Percentiles rank a stretch among this genome's conserved stretches.
phyloP scores from a whole-genome alignment of 768 basidiomycete genomes.

The Suillus sp. region DNA sequence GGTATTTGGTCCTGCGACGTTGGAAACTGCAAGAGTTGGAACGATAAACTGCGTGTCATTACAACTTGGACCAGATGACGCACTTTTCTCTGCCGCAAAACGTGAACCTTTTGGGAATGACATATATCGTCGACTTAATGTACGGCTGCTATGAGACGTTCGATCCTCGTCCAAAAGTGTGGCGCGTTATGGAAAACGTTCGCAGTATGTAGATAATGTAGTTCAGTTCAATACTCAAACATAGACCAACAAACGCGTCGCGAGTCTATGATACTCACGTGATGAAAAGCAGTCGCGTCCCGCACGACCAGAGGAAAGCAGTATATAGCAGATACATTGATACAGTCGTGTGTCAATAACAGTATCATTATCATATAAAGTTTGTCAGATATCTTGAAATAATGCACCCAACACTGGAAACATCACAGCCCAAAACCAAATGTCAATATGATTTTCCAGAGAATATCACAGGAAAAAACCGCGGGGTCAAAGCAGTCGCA shows the following conservation, averaged over 20 bases:
- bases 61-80: conserved; percentile 8
- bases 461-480: not conserved
- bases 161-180: not conserved
- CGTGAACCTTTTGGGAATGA: conserved; percentile 53
- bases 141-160: not conserved
- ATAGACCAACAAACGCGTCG: conserved; percentile 23
- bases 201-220: not conserved
- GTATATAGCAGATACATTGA: not conserved
- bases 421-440: not conserved
- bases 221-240: conserved; percentile 17
- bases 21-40: conserved; percentile 31
- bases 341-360: not conserved
- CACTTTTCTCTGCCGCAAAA: conserved; percentile 46
- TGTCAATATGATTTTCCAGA: not conserved
- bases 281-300: conserved; percentile 25
- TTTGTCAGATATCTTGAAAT: not conserved
- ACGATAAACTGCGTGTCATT: not conserved
- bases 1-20: conserved; percentile 54
- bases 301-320: not conserved
- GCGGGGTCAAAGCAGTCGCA: not conserved
- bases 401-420: not conserved
- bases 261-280: conserved; percentile 22
- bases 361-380: not conserved
- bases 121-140: conserved; percentile 16
- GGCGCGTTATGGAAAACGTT: not conserved